Base-by-base conservation (phyloP, 1,139 yeast genomes). In the Candida pseudocylindracea region DNA sequence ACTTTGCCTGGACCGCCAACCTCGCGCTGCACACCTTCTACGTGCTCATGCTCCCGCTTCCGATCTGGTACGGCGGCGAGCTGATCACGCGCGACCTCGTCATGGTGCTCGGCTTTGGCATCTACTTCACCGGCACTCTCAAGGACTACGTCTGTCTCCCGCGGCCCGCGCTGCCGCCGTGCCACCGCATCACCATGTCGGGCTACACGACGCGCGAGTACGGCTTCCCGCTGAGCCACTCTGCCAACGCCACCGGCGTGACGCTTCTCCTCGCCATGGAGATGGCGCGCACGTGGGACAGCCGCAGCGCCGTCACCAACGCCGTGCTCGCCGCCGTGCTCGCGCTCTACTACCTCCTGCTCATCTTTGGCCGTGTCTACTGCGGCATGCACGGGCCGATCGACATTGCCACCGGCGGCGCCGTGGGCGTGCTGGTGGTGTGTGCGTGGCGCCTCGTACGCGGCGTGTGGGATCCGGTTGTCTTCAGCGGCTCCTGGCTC, bases 351-450 rank as follows among this genome's bases (percentile, higher is more conserved):
- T 75, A 72, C 45, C 38, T 59, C 24, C 71, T 91, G 9, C 57
- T 88, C 39, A 67, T 79, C 1, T 51, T 69, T 39, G 98, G 98
- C 26, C 59, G 98, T 36, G 49, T 88, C 7, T 88, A 88, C 52
- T 85, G 95, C 50, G 98, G 98, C 5, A 88, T 88, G 98, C 98
- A 88, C 51, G 98, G 98, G 2, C 67, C 79, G 38, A 53, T 79
- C 27, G 98, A 88, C 48, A 59, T 88, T 5, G 34, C 57, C 2
- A 52, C 67, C 9, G 98, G 98, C 2, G 53, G 70, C 0, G 1
- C 63, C 0, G 57, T 81, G 25, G 98, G 98, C 0, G 35, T 54
- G 0, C 31, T 49, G 0, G 55, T 72, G 30, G 20, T 15, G 20
- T 15, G 20, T 6, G 20, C 6, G 20, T 15, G 20, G 20, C 20